phyloP scores from a whole-genome alignment of 2,329 filamentous ascomycete species.

The Trichophyton benhamiae region DNA sequence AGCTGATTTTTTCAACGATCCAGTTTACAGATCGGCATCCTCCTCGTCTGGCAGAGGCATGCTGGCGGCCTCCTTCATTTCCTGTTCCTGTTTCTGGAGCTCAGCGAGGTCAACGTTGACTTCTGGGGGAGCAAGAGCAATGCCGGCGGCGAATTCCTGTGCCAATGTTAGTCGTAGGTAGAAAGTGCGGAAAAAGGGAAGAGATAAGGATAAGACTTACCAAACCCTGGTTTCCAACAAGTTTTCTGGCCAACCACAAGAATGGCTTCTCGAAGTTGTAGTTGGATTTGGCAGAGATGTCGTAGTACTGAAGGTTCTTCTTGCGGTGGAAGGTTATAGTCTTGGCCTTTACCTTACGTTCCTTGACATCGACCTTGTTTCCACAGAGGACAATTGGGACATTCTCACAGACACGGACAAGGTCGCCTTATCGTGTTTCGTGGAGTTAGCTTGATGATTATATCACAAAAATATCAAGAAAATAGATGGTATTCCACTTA shows the following conservation, averaged over 20 bases:
- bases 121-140: slow-evolving; percentile 86
- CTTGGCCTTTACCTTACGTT: slow-evolving; percentile 99
- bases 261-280: slow-evolving; percentile 95
- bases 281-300: slow-evolving; percentile 94
- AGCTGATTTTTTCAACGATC: background rate
- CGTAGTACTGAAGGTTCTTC: slow-evolving; percentile 99
- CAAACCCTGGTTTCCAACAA: slow-evolving; percentile 81
- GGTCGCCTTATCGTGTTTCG: slow-evolving; percentile 55
- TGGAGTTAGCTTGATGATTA: background rate
- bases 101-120: slow-evolving; percentile 76
- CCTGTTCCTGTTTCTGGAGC: slow-evolving; percentile 68
- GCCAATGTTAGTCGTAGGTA: slow-evolving; percentile 15
- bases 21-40: slow-evolving; percentile 49
- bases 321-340: slow-evolving; percentile 99
- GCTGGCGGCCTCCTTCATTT: slow-evolving; percentile 69
- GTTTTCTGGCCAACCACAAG: slow-evolving; percentile 99
- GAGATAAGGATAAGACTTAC: slow-evolving; percentile 40
- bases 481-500: slow-evolving; percentile 31
- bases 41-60: slow-evolving; percentile 92
- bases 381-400: slow-evolving; percentile 97
- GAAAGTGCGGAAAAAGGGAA: slow-evolving; percentile 14
- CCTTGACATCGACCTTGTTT: slow-evolving; percentile 99
- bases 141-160: slow-evolving; percentile 91
- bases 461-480: no score
- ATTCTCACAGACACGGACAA: slow-evolving; percentile 96